Conservation (phyloP, 331 rosid genomes). For the Acacia concinna region DNA sequence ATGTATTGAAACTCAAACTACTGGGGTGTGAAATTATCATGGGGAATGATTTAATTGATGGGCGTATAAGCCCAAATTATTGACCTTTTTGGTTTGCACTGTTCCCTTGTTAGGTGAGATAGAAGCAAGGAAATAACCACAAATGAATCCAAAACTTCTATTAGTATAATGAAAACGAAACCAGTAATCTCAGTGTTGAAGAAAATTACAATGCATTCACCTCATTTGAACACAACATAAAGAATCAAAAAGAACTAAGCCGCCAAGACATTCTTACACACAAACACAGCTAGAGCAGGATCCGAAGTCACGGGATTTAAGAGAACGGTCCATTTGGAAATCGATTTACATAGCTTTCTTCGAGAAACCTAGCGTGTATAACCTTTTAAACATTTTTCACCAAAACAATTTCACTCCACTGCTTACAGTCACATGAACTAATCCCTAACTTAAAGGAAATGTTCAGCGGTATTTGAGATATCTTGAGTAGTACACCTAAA, state of each 20-base stretch:
- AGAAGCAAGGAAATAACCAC: background rate
- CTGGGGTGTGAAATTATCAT: background rate
- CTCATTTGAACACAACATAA: background rate
- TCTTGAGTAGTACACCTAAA: background rate
- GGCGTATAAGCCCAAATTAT: background rate
- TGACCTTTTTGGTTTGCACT: background rate
- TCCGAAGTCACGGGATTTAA: background rate
- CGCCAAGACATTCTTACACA: background rate
- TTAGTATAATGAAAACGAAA: background rate
- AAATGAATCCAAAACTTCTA: conserved; percentile 1
- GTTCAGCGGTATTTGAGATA: background rate
- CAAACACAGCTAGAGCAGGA: background rate
- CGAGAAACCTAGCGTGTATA: background rate
- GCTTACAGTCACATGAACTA: background rate
- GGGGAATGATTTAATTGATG: background rate
- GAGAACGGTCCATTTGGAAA: background rate
- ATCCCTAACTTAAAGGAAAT: background rate
- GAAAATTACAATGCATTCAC: background rate
- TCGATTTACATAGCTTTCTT: background rate
- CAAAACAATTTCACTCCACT: conserved; percentile 11
- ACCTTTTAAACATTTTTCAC: background rate
- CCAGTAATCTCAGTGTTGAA: background rate
- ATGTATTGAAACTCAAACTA: no score
- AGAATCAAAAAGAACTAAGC: background rate
- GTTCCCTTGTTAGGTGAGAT: background rate